A percentile compares a stretch with the other conserved stretches of the same genome.
Evolutionary conservation across 768 basidiomycete genomes (phyloP).

Genomic region (Daedaleopsis sinensis): DNA sequence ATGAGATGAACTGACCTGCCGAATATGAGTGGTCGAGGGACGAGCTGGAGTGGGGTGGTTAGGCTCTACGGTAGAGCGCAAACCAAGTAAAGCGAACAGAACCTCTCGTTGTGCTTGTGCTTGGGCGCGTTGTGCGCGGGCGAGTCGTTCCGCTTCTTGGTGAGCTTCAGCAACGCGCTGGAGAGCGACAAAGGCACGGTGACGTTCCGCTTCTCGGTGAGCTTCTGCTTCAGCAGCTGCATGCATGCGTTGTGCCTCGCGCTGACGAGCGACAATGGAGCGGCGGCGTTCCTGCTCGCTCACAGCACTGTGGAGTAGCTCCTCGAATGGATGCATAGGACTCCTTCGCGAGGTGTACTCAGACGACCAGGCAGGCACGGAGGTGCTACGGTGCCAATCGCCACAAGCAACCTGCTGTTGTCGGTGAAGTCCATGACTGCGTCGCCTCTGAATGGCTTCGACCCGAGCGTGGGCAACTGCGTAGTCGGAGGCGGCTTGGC

Average conservation of each 20-base stretch:
- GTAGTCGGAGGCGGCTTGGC: conserved; percentile 23
- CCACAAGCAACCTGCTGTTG: conserved; percentile 7
- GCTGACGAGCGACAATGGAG: conserved; percentile 9
- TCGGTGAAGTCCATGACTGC: conserved; percentile 3
- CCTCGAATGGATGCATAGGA: not conserved
- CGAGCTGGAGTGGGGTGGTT: not conserved
- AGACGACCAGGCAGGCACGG: not conserved
- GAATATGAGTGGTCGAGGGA: not conserved
- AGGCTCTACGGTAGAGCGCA: not conserved
- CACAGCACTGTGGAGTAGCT: conserved; percentile 3
- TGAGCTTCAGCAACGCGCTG: conserved; percentile 12
- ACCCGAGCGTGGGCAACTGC: conserved; percentile 24
- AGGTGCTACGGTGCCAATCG: conserved; percentile 4
- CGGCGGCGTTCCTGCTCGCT: conserved; percentile 15
- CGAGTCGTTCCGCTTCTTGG: conserved; percentile 4
- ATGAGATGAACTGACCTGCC: not conserved
- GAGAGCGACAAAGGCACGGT: not conserved
- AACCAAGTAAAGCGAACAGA: not conserved
- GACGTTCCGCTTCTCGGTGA: conserved; percentile 8
- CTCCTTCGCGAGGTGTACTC: not conserved
- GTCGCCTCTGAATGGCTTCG: conserved; percentile 19
- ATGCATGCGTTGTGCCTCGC: conserved; percentile 8
- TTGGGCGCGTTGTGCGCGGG: not conserved
- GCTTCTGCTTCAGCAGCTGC: not conserved
- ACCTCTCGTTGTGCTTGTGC: not conserved